A percentile compares a stretch with the other conserved stretches of the same genome.
These are phyloP conservation scores for Rhynchosporium agropyri DNA, from an alignment of 2,329 filamentous ascomycete species.

Conservation along the genomic window DNA sequence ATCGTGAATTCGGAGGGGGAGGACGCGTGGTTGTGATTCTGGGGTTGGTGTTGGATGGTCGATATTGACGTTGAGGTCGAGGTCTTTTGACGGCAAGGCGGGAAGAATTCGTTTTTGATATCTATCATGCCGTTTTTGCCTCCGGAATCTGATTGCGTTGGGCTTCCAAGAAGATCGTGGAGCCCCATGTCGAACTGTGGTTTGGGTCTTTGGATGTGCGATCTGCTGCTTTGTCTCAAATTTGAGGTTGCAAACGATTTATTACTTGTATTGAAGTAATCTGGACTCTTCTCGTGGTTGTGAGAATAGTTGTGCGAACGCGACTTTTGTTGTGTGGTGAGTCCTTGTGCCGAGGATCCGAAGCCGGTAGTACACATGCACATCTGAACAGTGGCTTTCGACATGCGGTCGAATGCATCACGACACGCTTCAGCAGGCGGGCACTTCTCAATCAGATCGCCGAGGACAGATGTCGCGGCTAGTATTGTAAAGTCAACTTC, in stretches of 20 bases:
- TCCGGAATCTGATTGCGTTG: constrained; percentile 12
- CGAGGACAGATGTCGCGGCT: constrained; percentile 88
- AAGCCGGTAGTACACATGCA: constrained; percentile 71
- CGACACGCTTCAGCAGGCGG: constrained; percentile 92
- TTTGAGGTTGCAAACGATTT: constrained; percentile 12
- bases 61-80: constrained; percentile 9
- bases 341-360: constrained; percentile 35
- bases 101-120: constrained; percentile 29
- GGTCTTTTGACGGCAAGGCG: constrained; percentile 20
- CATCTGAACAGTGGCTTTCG: constrained; percentile 95
- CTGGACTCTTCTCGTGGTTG: constrained; percentile 12
- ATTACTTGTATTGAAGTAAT: constrained; percentile 32
- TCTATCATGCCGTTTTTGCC: constrained; percentile 6
- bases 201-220: constrained; percentile 32
- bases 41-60: constrained; percentile 15
- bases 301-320: constrained; percentile 20
- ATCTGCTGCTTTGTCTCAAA: constrained; percentile 4
- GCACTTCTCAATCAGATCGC: constrained; percentile 90
- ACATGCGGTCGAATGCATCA: constrained; percentile 93
- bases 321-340: constrained; percentile 33
- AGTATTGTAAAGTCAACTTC: constrained; percentile 98
- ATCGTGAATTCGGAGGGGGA: constrained; percentile 34
- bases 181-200: constrained; percentile 42
- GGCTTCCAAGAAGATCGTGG: constrained; percentile 38
- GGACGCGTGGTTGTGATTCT: constrained; percentile 5